These are phyloP conservation scores for Solanum megistacrolobum DNA, from an alignment of 257 asterid species.

Conservation along the genomic window DNA sequence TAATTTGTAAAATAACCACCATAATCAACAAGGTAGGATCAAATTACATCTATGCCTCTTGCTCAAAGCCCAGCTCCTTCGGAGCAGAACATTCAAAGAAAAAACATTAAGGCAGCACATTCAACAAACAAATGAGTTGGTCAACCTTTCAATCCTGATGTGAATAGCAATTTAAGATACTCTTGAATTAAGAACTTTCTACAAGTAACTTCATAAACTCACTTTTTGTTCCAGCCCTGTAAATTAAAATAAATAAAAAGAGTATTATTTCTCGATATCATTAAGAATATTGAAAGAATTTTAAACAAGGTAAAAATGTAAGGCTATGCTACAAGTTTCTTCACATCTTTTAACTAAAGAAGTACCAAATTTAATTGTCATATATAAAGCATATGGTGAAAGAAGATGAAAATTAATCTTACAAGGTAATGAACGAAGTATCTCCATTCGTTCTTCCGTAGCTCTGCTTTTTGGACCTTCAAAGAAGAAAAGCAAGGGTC, in stretches of 20 bases:
- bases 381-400: neutral
- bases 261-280: neutral
- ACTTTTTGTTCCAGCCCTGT: conserved; percentile 99
- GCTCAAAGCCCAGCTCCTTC: neutral
- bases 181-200: neutral
- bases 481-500: conserved; percentile 11
- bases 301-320: neutral
- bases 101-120: neutral
- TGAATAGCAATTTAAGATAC: neutral
- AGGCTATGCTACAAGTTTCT: neutral
- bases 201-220: conserved; percentile 24
- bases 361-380: neutral
- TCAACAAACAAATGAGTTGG: neutral
- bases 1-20: neutral
- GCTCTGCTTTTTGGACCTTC: conserved; percentile 87
- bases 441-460: conserved; percentile 83
- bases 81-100: neutral
- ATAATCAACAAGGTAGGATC: neutral
- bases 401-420: conserved; percentile 19
- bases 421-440: conserved; percentile 95
- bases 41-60: neutral
- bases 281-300: neutral
- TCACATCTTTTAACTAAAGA: neutral
- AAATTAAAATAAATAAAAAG: conserved; percentile 11
- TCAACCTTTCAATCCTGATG: neutral